Conservation (phyloP, 2,329 filamentous ascomycete species). For the Zasmidium angulare region DNA sequence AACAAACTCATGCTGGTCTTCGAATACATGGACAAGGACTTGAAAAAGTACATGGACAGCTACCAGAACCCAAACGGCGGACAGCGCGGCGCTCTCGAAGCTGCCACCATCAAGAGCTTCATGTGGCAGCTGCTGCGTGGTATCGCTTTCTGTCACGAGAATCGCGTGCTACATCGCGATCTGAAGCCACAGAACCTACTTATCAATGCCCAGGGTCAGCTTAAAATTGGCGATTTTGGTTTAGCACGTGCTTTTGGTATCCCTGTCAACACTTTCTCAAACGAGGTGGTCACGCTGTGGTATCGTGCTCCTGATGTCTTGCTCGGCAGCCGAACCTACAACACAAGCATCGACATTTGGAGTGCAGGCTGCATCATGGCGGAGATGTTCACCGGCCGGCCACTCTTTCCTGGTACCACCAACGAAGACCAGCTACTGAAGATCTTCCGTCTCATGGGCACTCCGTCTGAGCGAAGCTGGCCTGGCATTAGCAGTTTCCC, state of each 20-base stretch:
- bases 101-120: constrained; percentile 93
- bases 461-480: constrained; percentile 92
- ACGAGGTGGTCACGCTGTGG: constrained; percentile 97
- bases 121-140: constrained; percentile 97
- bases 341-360: constrained; percentile 99
- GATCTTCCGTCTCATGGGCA: constrained; percentile 98
- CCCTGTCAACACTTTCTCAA: constrained; percentile 96
- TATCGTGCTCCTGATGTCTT: constrained; percentile 96
- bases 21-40: constrained; percentile 96
- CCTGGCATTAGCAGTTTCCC: constrained; percentile 91
- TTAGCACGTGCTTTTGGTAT: constrained; percentile 94
- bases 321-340: constrained; percentile 91
- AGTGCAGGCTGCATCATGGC: constrained; percentile 99
- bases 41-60: constrained; percentile 96
- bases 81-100: constrained; percentile 84
- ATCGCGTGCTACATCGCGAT: constrained; percentile 91
- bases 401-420: constrained; percentile 93
- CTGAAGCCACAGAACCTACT: constrained; percentile 95
- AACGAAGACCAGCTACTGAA: constrained; percentile 97
- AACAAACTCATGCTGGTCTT: constrained; percentile 99
- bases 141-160: constrained; percentile 97
- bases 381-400: constrained; percentile 96
- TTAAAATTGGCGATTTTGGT: constrained; percentile 94
- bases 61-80: constrained; percentile 60
- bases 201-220: constrained; percentile 84